phyloP scores from a whole-genome alignment of 2,329 filamentous ascomycete species.

The Falciphora oryzae region DNA sequence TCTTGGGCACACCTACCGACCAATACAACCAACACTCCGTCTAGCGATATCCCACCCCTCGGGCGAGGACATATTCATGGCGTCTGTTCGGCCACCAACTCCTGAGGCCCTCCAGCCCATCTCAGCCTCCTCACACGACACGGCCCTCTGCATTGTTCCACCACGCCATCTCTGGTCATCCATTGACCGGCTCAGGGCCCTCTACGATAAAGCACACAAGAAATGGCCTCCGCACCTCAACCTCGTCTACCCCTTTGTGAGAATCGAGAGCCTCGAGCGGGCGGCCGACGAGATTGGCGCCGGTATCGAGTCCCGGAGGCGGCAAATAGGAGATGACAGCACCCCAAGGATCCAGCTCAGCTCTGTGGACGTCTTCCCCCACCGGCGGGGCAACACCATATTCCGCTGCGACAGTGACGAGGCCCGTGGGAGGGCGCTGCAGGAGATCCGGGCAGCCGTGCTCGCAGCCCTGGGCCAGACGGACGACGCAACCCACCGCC shows the following conservation, averaged over 20 bases:
- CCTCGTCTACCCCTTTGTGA: slow-evolving; percentile 60
- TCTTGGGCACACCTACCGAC: neutral
- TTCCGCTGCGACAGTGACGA: slow-evolving; percentile 32
- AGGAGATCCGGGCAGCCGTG: slow-evolving; percentile 28
- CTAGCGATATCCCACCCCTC: neutral
- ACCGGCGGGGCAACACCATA: slow-evolving; percentile 45
- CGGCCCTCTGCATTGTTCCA: slow-evolving; percentile 55
- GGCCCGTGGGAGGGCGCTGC: slow-evolving; percentile 19
- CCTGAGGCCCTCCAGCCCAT: slow-evolving; percentile 8
- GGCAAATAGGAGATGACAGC: neutral
- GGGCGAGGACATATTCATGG: slow-evolving; percentile 13
- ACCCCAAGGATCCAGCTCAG: slow-evolving; percentile 29
- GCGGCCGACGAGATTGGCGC: slow-evolving; percentile 36
- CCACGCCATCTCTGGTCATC: slow-evolving; percentile 40
- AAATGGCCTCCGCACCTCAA: slow-evolving; percentile 65
- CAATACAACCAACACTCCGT: neutral
- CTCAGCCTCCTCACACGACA: slow-evolving; percentile 41
- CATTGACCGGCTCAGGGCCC: slow-evolving; percentile 49
- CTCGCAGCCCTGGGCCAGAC: slow-evolving; percentile 30
- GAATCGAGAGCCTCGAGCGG: slow-evolving; percentile 35
- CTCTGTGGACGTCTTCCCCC: slow-evolving; percentile 39
- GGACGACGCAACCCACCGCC: slow-evolving; percentile 25
- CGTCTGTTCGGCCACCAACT: slow-evolving; percentile 10
- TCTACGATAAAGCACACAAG: slow-evolving; percentile 55
- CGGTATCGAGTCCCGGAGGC: slow-evolving; percentile 18